Evolutionary conservation across 2,329 filamentous ascomycete species (phyloP), one percentile per base, ranked within the genome.

Genomic region (Delphinella strobiligena): DNA sequence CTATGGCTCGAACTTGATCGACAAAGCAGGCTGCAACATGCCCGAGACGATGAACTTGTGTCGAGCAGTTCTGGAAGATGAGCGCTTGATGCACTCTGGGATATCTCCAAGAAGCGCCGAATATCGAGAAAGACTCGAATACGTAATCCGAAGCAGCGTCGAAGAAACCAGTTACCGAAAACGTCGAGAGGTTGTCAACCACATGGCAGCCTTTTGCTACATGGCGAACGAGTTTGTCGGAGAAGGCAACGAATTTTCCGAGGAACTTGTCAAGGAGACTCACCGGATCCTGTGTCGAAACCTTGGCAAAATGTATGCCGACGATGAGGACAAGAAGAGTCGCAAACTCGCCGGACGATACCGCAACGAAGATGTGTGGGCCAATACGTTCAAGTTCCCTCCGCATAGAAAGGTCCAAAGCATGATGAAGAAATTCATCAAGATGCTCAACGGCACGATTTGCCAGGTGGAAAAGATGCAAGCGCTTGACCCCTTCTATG

Each of bases 1-100:
- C 10, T 19, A 12, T 12, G 35, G 35, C 22, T 37, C 35, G 8
- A 31, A 37, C 9, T 16, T 37, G 7, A 37, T 37, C 35, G 35
- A 37, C 16, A 18, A 17, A 17, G 19, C 35, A 12, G 35, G 35
- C 3, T 31, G 19, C n/a, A 19, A 14, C 11, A 18, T 37, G 3
- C 19, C 19, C 11, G 15, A 29, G 12, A 37, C 19, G 4, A 15
- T n/a, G 24, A 11, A 17, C 7, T 2, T 19, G 14, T 30, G 35
- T 27, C 27, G 3, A 10, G 17, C 15, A 11, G 16, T 31, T 16
- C 18, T 31, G 19, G 12, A 17, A 16, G 31, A 29, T 11, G 4
- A 37, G 12, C 24, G 18, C 24, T 9, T 32, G 9, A 16, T 16
- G 11, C 12, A 27, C 22, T 22, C 27, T 11, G 35, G 29, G 12